phyloP scores from a whole-genome alignment of 768 basidiomycete species.

The Amylocystis lapponica region DNA sequence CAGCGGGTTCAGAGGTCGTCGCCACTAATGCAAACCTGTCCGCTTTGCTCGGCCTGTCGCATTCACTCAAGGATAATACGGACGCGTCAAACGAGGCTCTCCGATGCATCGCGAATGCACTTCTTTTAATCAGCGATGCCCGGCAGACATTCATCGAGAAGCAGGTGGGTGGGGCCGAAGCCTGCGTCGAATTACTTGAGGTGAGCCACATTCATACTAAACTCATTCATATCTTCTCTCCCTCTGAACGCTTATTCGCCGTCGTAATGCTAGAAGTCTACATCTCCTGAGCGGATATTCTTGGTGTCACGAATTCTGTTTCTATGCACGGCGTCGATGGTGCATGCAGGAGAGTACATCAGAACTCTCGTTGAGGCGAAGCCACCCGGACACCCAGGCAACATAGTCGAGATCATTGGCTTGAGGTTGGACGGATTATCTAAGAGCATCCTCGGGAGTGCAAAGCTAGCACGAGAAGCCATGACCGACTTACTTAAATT shows the following conservation, averaged over 20 bases:
- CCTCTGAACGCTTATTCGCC: not conserved
- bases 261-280: slow-evolving; percentile 48
- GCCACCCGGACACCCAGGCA: slow-evolving; percentile 38
- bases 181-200: slow-evolving; percentile 52
- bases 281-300: slow-evolving; percentile 59
- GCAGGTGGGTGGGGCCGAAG: slow-evolving; percentile 59
- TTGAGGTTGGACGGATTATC: slow-evolving; percentile 56
- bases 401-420: slow-evolving; percentile 58
- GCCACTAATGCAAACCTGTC: slow-evolving; percentile 50
- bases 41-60: slow-evolving; percentile 45
- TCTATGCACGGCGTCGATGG: slow-evolving; percentile 53
- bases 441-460: slow-evolving; percentile 41
- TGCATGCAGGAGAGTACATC: slow-evolving; percentile 41
- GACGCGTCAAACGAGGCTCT: slow-evolving; percentile 67
- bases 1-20: slow-evolving; percentile 59
- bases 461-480: slow-evolving; percentile 61
- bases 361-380: slow-evolving; percentile 61
- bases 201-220: slow-evolving; percentile 32
- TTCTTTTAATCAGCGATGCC: slow-evolving; percentile 62
- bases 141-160: slow-evolving; percentile 50
- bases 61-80: slow-evolving; percentile 47
- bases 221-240: not conserved
- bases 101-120: slow-evolving; percentile 72
- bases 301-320: slow-evolving; percentile 74
- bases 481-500: slow-evolving; percentile 82